Conservation (phyloP, 2,329 filamentous ascomycete genomes). For the Claviceps digitariae region DNA sequence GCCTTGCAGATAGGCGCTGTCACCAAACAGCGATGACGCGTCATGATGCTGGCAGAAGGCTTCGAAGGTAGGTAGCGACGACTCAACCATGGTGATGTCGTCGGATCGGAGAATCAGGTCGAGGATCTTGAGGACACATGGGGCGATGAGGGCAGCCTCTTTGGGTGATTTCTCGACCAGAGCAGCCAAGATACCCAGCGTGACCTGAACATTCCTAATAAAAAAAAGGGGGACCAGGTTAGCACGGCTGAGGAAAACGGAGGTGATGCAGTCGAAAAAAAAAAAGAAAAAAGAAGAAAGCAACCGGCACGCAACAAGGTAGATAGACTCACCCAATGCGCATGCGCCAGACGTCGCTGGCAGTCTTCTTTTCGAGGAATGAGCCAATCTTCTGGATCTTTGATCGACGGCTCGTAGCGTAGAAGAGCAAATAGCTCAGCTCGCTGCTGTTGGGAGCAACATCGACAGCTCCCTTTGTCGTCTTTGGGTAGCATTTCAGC, state of each 20-base stretch:
- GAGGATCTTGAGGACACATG: constrained; percentile 73
- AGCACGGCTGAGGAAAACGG: not conserved
- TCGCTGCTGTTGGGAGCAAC: constrained; percentile 95
- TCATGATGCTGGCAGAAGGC: constrained; percentile 85
- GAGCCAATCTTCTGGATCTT: constrained; percentile 94
- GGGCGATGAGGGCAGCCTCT: constrained; percentile 79
- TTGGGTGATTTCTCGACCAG: constrained; percentile 87
- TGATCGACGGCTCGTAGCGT: constrained; percentile 82
- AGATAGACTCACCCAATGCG: constrained; percentile 57
- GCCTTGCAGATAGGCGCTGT: constrained; percentile 67
- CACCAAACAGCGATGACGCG: constrained; percentile 68
- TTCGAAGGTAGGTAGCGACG: constrained; percentile 74
- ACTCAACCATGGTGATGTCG: constrained; percentile 87
- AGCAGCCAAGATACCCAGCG: constrained; percentile 79
- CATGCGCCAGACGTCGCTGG: constrained; percentile 77
- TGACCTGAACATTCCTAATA: constrained; percentile 78
- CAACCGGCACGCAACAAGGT: not conserved
- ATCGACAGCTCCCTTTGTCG: constrained; percentile 79
- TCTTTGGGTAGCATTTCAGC: constrained; percentile 90
- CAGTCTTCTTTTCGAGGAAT: constrained; percentile 89
- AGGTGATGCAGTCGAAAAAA: not conserved
- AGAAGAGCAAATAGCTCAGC: constrained; percentile 92
- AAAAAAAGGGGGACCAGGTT: not conserved
- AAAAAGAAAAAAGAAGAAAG: not conserved
- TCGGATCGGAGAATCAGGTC: constrained; percentile 69